Evolutionary conservation across 306 rosid genomes (phyloP), one percentile per base, ranked within the genome.

Genomic region (Prunus armeniaca): DNA sequence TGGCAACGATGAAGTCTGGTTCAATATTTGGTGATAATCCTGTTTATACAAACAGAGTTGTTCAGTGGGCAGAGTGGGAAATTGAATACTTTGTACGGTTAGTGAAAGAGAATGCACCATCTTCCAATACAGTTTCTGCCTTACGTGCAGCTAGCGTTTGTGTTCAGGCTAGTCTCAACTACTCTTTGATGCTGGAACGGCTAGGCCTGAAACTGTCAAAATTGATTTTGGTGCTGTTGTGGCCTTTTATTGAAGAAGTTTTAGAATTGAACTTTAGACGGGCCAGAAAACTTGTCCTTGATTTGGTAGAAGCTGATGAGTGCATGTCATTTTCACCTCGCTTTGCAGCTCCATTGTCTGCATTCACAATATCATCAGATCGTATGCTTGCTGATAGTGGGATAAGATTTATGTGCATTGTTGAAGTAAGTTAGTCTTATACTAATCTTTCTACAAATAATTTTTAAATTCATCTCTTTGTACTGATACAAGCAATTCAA

Each of bases 31-130:
- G 99, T 63, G 99, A 92, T 50, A 81, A 92, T 88, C 93, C 97
- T 67, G 86, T 89, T 78, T 92, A 92, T 84, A 89, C 93, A 55
- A 95, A 95, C 79, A 82, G 96, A 84, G 69, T 95, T 38, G 97
- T 95, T 84, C 99, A 92, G 83, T 95, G 99, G 99, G 99, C 97
- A 76, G 99, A 95, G 86, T 90, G 97, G 96, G 91, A 92, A 85
- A 86, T 95, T 60, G 99, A 95, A 82, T 89, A 82, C 77, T 92
- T 95, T 87, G 90, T 91, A 67, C 86, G 97, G 60, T 74, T 93
- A 78, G 93, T 95, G 82, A 95, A 91, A 82, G 98, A 92, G 81
- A 90, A 89, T 78, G 92, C 93, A 67, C 97, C 98, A 24, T 84
- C 88, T 71, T 87, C 97, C 2, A 96, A 91, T 81, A 87, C 92